Evolutionary conservation across 2,329 filamentous ascomycete genomes (phyloP).

Genomic region (Aspergillus piperis): DNA sequence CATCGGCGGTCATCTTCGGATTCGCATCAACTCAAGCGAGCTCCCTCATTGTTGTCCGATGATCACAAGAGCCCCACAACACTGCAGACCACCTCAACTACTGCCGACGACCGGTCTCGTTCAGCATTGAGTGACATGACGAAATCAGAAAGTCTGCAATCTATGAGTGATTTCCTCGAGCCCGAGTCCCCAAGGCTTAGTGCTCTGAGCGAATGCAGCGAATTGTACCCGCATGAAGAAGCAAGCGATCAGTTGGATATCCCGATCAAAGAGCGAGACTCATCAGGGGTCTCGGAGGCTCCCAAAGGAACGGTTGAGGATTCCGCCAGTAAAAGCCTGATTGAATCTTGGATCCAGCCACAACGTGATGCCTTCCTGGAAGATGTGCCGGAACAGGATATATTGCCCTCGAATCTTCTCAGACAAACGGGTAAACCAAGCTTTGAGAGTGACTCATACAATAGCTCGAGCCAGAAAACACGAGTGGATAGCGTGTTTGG

Average conservation of each 20-base stretch:
- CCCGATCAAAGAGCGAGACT: slow-evolving; percentile 27
- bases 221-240: slow-evolving; percentile 36
- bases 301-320: slow-evolving; percentile 18
- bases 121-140: slow-evolving; percentile 33
- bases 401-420: slow-evolving; percentile 25
- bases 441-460: slow-evolving; percentile 29
- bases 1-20: slow-evolving; percentile 23
- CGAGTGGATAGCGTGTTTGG: slow-evolving; percentile 37
- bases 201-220: slow-evolving; percentile 48
- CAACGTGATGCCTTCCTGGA: slow-evolving; percentile 18
- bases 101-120: slow-evolving; percentile 31
- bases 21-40: slow-evolving; percentile 32
- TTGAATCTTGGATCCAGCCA: slow-evolving; percentile 37
- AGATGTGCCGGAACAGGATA: slow-evolving; percentile 21
- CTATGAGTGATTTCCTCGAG: slow-evolving; percentile 36
- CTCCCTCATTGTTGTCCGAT: slow-evolving; percentile 44
- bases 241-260: slow-evolving; percentile 31
- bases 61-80: slow-evolving; percentile 40
- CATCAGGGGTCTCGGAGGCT: slow-evolving; percentile 19
- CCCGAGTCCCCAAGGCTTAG: slow-evolving; percentile 45
- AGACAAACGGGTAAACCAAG: slow-evolving; percentile 20
- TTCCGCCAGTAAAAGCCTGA: slow-evolving; percentile 26
- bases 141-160: slow-evolving; percentile 39
- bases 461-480: slow-evolving; percentile 29
- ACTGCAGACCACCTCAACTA: slow-evolving; percentile 42